Evolutionary conservation across 2,329 filamentous ascomycete species (phyloP).

Genomic region (Tolypocladium pustulatum): DNA sequence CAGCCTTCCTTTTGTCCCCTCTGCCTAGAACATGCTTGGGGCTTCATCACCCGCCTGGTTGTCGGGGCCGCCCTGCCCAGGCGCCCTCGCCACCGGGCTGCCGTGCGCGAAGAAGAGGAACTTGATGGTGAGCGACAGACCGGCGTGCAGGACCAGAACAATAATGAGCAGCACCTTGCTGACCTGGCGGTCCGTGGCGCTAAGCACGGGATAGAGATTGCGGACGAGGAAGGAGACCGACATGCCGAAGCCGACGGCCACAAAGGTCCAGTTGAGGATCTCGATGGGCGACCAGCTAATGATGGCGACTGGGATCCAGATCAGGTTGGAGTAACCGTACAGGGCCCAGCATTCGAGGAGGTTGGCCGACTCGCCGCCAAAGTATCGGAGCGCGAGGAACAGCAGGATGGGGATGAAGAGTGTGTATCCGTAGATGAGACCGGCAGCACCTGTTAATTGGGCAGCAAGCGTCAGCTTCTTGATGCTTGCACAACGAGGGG

Average conservation of each 20-base stretch:
- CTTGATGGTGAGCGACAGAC: conserved; percentile 89
- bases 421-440: conserved; percentile 92
- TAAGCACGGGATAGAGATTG: conserved; percentile 85
- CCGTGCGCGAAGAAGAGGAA: conserved; percentile 87
- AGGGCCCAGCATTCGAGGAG: conserved; percentile 90
- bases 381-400: conserved; percentile 87
- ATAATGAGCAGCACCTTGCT: conserved; percentile 79
- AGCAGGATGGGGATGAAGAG: conserved; percentile 73
- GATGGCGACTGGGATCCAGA: conserved; percentile 91
- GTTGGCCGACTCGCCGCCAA: conserved; percentile 87
- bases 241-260: conserved; percentile 72
- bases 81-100: conserved; percentile 38
- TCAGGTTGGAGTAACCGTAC: conserved; percentile 92
- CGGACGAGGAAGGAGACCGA: conserved; percentile 76
- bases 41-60: conserved; percentile 11
- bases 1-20: neutral
- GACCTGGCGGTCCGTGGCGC: conserved; percentile 83
- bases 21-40: conserved; percentile 8
- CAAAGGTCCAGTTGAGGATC: conserved; percentile 88
- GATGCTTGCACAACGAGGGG: neutral
- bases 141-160: conserved; percentile 77
- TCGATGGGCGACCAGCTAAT: conserved; percentile 82
- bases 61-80: conserved; percentile 13
- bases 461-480: neutral
- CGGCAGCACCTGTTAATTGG: conserved; percentile 56